Base-by-base conservation (phyloP, 2,329 filamentous ascomycete genomes). In the Penicillium brasilianum region DNA sequence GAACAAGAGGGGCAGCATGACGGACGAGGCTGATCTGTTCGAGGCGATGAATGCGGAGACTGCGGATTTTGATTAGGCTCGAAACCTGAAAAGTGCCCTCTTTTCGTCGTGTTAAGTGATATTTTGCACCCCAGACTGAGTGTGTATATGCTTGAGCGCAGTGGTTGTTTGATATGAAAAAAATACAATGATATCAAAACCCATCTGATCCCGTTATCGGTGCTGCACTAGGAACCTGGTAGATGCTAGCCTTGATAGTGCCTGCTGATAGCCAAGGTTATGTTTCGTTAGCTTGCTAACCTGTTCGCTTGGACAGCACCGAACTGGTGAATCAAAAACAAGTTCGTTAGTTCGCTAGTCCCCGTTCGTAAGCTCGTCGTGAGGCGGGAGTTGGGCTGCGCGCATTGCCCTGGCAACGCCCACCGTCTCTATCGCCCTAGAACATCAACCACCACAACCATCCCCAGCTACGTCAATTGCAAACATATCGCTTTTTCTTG, bases 21-120 rank as follows among this genome's bases (percentile, higher is more conserved):
- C 63, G 18, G 70, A 72, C 14, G 71, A 75, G 16, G 60, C 66
- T 8, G 75, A 78, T 60, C 48, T 74, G 11, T 71, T 66, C 30
- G 69, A 68, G 7, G 76, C 76, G 6, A 72, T 72, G 59, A 72
- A 65, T 14, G 69, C 71, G 4, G 68, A 73, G 7, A 71, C 67
- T 25, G 62, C 69, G 3, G 70, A 74, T 13, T 75, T 73, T 60
- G 69, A 72, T 11, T 74, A 72, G 51, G 53, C 28, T 37, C 37
- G 20, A 10, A 50, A 18, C 41, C n/a, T 37, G 53, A 18, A 20
- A 46, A 46, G n/a, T 18, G 11, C 13, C 34, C 7, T 51, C 10
- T 34, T 34, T 13, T 9, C 9, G 10, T 30, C 28, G 20, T 53
- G 34, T 34, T 10, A 10, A 32, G 30, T 39, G 34, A 53, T n/a